Conservation (phyloP, 805 yeast species). For the Sugiyamaella boreocaroliniensis region DNA sequence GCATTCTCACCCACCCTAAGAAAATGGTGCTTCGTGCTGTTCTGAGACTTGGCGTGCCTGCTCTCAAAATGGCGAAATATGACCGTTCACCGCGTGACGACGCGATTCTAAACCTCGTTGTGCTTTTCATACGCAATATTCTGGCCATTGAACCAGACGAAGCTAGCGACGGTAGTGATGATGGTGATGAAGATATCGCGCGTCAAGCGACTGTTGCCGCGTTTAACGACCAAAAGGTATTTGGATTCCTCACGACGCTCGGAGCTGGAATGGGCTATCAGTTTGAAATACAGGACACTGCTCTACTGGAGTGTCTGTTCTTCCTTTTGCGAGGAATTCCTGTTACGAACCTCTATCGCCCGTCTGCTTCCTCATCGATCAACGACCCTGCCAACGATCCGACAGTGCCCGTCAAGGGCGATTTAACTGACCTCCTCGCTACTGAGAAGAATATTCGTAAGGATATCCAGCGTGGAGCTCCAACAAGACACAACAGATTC, state of each 20-base stretch:
- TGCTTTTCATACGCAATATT: conserved; percentile 73
- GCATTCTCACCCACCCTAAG: conserved; percentile 47
- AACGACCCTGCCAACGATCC: conserved; percentile 1
- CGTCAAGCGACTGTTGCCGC: conserved; percentile 49
- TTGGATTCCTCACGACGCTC: conserved; percentile 65
- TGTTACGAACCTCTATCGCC: conserved; percentile 25
- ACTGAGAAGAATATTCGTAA: conserved; percentile 53
- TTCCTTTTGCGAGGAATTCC: conserved; percentile 54
- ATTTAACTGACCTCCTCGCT: conserved; percentile 42
- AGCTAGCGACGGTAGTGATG: conserved; percentile 42
- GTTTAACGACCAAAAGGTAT: conserved; percentile 64
- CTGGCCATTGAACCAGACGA: conserved; percentile 64
- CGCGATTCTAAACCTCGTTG: conserved; percentile 61
- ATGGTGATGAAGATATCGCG: conserved; percentile 59
- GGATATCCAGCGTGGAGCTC: conserved; percentile 42
- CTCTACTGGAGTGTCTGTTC: conserved; percentile 64
- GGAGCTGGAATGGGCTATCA: conserved; percentile 58
- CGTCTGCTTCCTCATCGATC: background rate
- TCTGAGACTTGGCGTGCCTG: conserved; percentile 59
- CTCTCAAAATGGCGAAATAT: conserved; percentile 22
- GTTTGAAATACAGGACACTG: conserved; percentile 55
- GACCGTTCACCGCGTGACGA: conserved; percentile 67
- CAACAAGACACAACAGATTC: conserved; percentile 82
- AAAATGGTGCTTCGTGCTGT: conserved; percentile 66
- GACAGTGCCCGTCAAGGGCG: conserved; percentile 3